Percentiles rank a stretch among this genome's conserved stretches.
phyloP scores from a whole-genome alignment of 768 basidiomycete species.

The Guyanaporus albipodus region DNA sequence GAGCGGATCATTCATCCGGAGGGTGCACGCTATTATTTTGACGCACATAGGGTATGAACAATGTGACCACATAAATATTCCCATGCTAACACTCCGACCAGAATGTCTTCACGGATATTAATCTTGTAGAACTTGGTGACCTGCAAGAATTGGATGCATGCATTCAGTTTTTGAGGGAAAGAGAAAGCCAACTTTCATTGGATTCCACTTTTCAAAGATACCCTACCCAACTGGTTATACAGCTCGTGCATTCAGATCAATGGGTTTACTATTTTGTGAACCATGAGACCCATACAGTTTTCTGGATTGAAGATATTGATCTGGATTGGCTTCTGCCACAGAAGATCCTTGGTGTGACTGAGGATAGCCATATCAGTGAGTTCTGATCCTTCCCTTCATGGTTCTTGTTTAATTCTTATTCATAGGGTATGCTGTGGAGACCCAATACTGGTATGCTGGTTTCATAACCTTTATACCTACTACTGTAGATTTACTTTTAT shows the following conservation, averaged over 20 bases:
- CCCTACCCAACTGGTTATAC: neutral
- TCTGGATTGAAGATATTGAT: neutral
- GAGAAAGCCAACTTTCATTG: neutral
- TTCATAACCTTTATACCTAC: no score
- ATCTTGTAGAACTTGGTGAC: neutral
- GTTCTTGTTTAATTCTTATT: no score
- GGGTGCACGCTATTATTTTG: neutral
- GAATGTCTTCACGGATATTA: neutral
- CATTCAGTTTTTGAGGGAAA: neutral
- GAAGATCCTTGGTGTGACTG: neutral
- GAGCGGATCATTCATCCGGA: neutral
- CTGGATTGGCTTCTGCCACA: neutral
- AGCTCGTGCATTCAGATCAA: neutral
- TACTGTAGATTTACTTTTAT: neutral
- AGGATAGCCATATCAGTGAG: neutral
- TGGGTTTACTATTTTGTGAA: slow-evolving; percentile 1
- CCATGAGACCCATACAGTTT: neutral
- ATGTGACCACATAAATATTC: no score
- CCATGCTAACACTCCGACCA: no score
- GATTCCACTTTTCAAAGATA: neutral
- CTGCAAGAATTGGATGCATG: neutral
- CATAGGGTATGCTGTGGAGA: neutral
- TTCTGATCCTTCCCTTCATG: no score
- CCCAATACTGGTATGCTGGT: neutral
- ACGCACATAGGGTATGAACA: neutral